Conservation (phyloP, 2,329 filamentous ascomycete genomes). For the Apiospora saccharicola region DNA sequence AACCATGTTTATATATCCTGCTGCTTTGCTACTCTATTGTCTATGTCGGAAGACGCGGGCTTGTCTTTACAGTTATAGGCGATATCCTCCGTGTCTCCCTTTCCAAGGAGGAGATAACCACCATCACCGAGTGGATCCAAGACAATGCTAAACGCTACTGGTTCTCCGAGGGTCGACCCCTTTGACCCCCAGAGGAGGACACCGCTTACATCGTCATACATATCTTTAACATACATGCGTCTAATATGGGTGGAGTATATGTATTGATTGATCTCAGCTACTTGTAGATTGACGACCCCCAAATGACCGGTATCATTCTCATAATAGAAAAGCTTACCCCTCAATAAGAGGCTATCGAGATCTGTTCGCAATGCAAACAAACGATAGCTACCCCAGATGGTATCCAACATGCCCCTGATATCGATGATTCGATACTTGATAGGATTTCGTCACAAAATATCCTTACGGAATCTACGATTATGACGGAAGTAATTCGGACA, state of each 20-base stretch:
- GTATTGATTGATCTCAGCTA: slow-evolving; percentile 27
- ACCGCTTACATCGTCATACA: slow-evolving; percentile 76
- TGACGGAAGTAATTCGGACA: not conserved
- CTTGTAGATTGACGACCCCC: slow-evolving; percentile 75
- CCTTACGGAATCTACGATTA: not conserved
- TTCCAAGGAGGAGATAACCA: slow-evolving; percentile 64
- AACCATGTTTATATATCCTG: not conserved
- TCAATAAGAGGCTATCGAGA: not conserved
- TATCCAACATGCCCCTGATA: not conserved
- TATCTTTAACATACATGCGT: not conserved
- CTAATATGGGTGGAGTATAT: not conserved
- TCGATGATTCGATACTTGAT: not conserved
- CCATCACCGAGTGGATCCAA: slow-evolving; percentile 75
- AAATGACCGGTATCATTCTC: slow-evolving; percentile 82
- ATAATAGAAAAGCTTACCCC: slow-evolving; percentile 70
- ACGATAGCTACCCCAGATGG: not conserved
- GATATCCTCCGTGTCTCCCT: slow-evolving; percentile 45
- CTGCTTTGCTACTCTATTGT: not conserved
- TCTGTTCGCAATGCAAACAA: not conserved
- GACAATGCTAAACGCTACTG: slow-evolving; percentile 80
- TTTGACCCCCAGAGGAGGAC: slow-evolving; percentile 69
- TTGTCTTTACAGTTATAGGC: no score
- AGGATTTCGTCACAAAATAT: not conserved
- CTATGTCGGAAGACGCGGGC: not conserved
- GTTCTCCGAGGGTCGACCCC: slow-evolving; percentile 71